phyloP scores from a whole-genome alignment of 1,284 basidiomycete species.

The Exobasidium rhododendri region DNA sequence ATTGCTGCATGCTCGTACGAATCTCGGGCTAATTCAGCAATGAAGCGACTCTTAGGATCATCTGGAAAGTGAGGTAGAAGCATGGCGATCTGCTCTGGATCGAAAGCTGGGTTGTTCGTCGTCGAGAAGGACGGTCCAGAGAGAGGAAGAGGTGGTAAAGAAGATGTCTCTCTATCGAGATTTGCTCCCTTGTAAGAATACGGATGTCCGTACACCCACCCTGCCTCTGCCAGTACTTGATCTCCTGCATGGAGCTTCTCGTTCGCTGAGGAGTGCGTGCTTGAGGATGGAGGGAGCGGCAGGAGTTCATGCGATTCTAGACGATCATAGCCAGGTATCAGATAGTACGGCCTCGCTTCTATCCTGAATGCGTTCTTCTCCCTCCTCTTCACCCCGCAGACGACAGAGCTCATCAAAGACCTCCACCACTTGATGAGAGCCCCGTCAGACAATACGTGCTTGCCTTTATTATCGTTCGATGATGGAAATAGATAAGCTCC shows the following conservation, averaged over 20 bases:
- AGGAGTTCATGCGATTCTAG: slow-evolving; percentile 44
- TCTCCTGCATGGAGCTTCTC: background rate
- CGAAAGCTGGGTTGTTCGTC: background rate
- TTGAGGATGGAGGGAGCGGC: slow-evolving; percentile 24
- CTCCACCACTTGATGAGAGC: slow-evolving; percentile 92
- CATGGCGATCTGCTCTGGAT: slow-evolving; percentile 31
- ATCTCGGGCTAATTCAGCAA: slow-evolving; percentile 46
- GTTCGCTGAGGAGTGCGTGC: background rate
- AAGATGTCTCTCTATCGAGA: slow-evolving; percentile 6
- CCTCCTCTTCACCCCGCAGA: slow-evolving; percentile 11
- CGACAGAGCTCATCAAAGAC: slow-evolving; percentile 37
- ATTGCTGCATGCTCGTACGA: slow-evolving; percentile 39
- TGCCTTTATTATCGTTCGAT: slow-evolving; percentile 68
- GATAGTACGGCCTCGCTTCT: slow-evolving; percentile 37
- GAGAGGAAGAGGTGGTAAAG: slow-evolving; percentile 35
- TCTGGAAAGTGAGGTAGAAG: slow-evolving; percentile 52
- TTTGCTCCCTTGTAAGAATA: slow-evolving; percentile 32
- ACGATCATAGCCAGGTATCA: slow-evolving; percentile 45
- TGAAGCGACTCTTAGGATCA: slow-evolving; percentile 52
- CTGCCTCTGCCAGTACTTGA: background rate
- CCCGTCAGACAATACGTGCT: slow-evolving; percentile 74
- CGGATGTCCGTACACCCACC: slow-evolving; percentile 50
- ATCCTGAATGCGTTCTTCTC: slow-evolving; percentile 10
- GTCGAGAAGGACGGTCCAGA: slow-evolving; percentile 15
- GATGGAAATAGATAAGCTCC: slow-evolving; percentile 91